Evolutionary conservation across 73 alveolate species (phyloP).

Genomic region (Urostyla sp.): DNA sequence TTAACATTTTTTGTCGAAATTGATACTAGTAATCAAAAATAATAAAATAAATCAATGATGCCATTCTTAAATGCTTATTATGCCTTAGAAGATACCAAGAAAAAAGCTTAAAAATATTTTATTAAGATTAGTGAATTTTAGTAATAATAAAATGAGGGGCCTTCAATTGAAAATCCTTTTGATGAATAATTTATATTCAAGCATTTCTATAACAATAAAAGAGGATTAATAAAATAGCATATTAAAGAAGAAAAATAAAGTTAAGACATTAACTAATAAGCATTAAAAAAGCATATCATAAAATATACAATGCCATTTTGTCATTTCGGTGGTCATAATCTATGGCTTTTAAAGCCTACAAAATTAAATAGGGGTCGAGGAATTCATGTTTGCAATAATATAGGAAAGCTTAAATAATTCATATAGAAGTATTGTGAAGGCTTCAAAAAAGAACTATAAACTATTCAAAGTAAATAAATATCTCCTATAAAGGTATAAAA

Average conservation of each 20-base stretch:
- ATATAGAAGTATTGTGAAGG: slow-evolving; percentile 51
- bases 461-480: no score
- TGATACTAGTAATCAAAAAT: slow-evolving; percentile 53
- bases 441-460: not conserved
- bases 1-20: slow-evolving; percentile 76
- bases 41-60: slow-evolving; percentile 30
- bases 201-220: slow-evolving; percentile 35
- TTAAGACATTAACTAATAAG: not conserved
- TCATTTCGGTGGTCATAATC: slow-evolving; percentile 86
- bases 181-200: slow-evolving; percentile 37
- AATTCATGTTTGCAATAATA: slow-evolving; percentile 86
- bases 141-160: not conserved
- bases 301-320: slow-evolving; percentile 59
- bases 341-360: slow-evolving; percentile 94
- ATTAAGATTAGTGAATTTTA: slow-evolving; percentile 2
- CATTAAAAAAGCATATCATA: slow-evolving; percentile 11
- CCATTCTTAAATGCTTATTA: slow-evolving; percentile 49
- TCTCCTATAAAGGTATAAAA: no score
- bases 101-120: slow-evolving; percentile 14
- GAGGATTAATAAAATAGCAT: slow-evolving; percentile 37
- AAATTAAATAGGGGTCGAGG: slow-evolving; percentile 96
- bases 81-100: slow-evolving; percentile 60
- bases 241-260: slow-evolving; percentile 26
- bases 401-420: slow-evolving; percentile 17
- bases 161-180: slow-evolving; percentile 18